Conservation (phyloP, 2,329 filamentous ascomycete genomes). For the Colletotrichum sp. region DNA sequence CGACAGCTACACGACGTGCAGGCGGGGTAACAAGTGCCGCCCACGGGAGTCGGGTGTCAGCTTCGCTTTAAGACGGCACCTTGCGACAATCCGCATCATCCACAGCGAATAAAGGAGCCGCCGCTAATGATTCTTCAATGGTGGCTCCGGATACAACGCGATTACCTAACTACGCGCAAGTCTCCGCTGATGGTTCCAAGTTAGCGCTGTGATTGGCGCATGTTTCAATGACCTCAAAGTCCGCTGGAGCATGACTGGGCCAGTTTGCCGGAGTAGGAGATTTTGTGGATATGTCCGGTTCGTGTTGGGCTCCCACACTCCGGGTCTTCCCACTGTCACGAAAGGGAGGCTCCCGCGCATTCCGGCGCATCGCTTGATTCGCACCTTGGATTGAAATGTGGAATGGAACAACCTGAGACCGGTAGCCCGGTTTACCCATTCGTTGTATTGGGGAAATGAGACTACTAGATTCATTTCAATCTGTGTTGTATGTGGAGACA, state of each 20-base stretch:
- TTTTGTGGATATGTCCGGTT: not conserved
- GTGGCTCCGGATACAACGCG: not conserved
- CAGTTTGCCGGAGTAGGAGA: not conserved
- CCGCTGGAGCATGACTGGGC: not conserved
- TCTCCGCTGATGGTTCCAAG: not conserved
- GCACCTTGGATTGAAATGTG: not conserved
- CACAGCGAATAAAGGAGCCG: not conserved
- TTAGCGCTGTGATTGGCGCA: not conserved
- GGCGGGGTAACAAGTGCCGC: not conserved
- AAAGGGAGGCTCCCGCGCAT: not conserved
- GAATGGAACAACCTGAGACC: not conserved
- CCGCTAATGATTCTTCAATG: not conserved
- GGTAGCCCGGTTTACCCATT: not conserved
- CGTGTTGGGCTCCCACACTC: not conserved
- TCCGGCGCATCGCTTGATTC: not conserved
- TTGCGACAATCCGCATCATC: not conserved
- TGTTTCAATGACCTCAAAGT: not conserved
- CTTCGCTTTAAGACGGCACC: not conserved
- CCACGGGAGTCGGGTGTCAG: not conserved
- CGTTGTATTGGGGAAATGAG: not conserved
- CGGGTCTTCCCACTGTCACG: not conserved
- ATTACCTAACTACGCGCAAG: not conserved
- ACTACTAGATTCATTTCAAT: not conserved
- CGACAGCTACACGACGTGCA: not conserved
- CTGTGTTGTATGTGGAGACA: not conserved